Evolutionary conservation across 108 stramenopile species (phyloP), one percentile per base, ranked within the genome.

Genomic region (Nitzschia putrida): DNA sequence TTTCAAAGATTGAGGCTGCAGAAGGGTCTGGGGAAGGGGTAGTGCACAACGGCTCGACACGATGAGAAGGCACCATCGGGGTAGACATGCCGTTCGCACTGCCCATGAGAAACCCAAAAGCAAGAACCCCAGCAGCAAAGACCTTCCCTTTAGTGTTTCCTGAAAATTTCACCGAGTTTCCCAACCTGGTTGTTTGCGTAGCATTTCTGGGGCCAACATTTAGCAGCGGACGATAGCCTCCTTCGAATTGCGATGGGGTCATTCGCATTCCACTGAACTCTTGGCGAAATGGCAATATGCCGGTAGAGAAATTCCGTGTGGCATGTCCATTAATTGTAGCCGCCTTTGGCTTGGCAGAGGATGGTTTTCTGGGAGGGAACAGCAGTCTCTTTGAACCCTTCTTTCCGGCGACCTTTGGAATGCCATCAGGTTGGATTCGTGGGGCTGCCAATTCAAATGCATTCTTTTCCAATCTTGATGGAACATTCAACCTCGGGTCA

Each of bases 391-490:
- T 10, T 38, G 40, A 43, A 0, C 37, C 51, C 21, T 60, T 59
- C 37, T 50, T 45, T 29, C 37, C 45, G 37, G 16, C 52, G n/a
- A 34, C 24, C 37, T 50, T 26, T 26, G 58, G 57, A 53, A 51
- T 24, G 18, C 53, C 67, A 23, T 68, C 53, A 34, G 29, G 29
- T 10, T 10, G 50, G 14, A 39, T 57, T 57, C 47, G 41, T 12
- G 56, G 42, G 37, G 56, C 55, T 13, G 74, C 74, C 18, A 76
- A 42, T 56, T 76, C 74, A 50, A 74, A 89, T 9, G 85, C 81
- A 68, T 89, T 85, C 68, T 89, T 83, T 57, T 89, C 88, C 49
- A 86, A 49, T 37, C 77, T 76, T 2, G 83, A 81, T 34, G 85
- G 88, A 42, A 89, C 40, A 34, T 66, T 54, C 13, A 83, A 67